Conservation (phyloP, 169 alveolate genomes). For the Babesia divergens region DNA sequence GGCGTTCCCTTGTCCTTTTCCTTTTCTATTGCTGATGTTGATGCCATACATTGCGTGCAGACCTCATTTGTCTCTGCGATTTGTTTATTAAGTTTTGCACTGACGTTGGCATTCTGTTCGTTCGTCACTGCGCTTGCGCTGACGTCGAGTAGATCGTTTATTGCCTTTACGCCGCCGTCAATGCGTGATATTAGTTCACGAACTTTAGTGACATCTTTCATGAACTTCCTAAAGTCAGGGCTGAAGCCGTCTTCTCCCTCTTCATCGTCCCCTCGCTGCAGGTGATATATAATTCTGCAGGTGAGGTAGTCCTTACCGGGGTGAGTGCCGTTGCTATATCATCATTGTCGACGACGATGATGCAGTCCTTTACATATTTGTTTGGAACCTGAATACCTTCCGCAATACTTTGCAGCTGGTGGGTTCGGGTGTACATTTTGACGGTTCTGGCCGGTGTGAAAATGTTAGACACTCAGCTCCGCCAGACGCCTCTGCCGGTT, state of each 20-base stretch:
- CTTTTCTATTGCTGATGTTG: conserved; percentile 12
- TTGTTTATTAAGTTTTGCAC: conserved; percentile 47
- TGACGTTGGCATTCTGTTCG: conserved; percentile 38
- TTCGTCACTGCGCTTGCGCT: conserved; percentile 49
- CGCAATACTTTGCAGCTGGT: conserved; percentile 39
- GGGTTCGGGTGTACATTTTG: conserved; percentile 59
- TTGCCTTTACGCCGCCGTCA: conserved; percentile 50
- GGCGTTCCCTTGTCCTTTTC: conserved; percentile 41
- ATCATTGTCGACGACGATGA: conserved; percentile 12
- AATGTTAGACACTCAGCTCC: too few relatives aligned
- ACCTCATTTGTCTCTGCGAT: conserved; percentile 42
- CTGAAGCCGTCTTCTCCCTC: conserved; percentile 17
- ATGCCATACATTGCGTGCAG: conserved; percentile 53
- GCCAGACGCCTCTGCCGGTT: too few relatives aligned
- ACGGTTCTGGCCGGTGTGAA: neutral
- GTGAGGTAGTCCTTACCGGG: neutral
- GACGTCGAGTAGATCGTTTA: conserved; percentile 22
- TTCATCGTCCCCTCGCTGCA: conserved; percentile 6
- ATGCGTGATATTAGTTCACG: conserved; percentile 26
- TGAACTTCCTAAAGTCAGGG: conserved; percentile 15
- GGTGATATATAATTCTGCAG: neutral
- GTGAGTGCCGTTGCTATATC: neutral
- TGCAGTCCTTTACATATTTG: conserved; percentile 27
- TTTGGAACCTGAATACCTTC: conserved; percentile 11
- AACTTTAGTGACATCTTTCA: conserved; percentile 28